Conservation (phyloP, 2,329 filamentous ascomycete species). For the Colletotrichum abscissum region DNA sequence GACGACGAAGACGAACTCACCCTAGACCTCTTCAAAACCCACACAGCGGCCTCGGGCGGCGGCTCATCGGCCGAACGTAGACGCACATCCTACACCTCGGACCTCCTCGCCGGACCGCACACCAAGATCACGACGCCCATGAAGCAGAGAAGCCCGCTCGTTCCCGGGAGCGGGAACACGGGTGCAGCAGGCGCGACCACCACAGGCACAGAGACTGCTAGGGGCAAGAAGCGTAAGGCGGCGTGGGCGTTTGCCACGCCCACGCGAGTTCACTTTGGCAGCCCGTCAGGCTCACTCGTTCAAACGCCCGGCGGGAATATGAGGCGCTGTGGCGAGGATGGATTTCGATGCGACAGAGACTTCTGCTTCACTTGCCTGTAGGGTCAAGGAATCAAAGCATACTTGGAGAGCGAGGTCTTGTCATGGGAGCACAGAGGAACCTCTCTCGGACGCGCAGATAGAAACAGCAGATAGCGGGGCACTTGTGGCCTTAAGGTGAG, state of each 20-base stretch:
- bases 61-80: not conserved
- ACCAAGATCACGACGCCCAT: conserved; percentile 27
- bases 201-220: not conserved
- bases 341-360: conserved; percentile 65
- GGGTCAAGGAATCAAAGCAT: not conserved
- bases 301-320: conserved; percentile 62
- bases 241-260: conserved; percentile 30
- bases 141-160: not conserved
- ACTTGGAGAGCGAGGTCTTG: not conserved
- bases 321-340: conserved; percentile 65
- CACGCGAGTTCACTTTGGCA: conserved; percentile 26
- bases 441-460: not conserved
- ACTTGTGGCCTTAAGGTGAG: not conserved
- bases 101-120: conserved; percentile 10
- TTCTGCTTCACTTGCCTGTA: conserved; percentile 70
- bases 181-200: not conserved
- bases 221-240: conserved; percentile 22
- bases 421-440: not conserved
- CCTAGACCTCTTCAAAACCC: conserved; percentile 44
- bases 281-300: conserved; percentile 42
- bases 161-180: not conserved
- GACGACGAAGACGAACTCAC: conserved; percentile 51
- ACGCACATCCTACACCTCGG: conserved; percentile 3
- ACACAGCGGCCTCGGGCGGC: conserved; percentile 15
- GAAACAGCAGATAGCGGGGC: not conserved